Percentiles rank a stretch among this genome's conserved stretches.
Conservation (phyloP, 495 filamentous ascomycete species). For the Aspergillus funiculosus region DNA sequence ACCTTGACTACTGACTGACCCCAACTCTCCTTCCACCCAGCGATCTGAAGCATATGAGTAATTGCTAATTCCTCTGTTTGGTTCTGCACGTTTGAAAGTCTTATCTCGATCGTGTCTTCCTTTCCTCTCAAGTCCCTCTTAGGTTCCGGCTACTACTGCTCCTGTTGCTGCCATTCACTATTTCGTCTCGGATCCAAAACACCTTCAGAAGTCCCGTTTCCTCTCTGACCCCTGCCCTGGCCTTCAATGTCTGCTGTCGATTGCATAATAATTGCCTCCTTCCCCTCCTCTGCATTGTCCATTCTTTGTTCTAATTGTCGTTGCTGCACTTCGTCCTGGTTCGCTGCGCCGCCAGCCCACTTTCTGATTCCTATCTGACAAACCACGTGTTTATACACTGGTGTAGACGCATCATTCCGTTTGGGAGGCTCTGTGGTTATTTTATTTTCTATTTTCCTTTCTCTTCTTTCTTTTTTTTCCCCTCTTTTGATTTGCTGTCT, state of each 20-base stretch:
- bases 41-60: conserved; percentile 17
- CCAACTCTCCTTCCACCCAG: conserved; percentile 2
- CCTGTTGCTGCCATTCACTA: too few relatives aligned
- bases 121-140: conserved; percentile 5
- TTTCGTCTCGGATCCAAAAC: too few relatives aligned
- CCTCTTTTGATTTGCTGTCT: conserved; percentile 11
- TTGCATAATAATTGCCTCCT: conserved; percentile 15
- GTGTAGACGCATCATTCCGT: conserved; percentile 27
- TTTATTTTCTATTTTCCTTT: conserved; percentile 10
- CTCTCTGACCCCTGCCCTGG: conserved; percentile 13
- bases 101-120: conserved; percentile 5
- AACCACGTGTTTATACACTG: conserved; percentile 24
- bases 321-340: conserved; percentile 17
- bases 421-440: conserved; percentile 31
- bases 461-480: conserved; percentile 10
- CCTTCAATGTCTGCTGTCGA: conserved; percentile 25
- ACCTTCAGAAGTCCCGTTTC: conserved; percentile 10
- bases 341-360: conserved; percentile 18
- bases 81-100: conserved; percentile 3
- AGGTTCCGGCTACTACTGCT: too few relatives aligned
- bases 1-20: conserved; percentile 6
- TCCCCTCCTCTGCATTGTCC: conserved; percentile 15
- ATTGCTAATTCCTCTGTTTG: conserved; percentile 9
- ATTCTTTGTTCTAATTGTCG: conserved; percentile 13
- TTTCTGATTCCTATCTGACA: conserved; percentile 18